Percentiles rank a stretch among this genome's conserved stretches.
phyloP scores from a whole-genome alignment of 305 asterid genomes.

The Fraxinus floribunda region DNA sequence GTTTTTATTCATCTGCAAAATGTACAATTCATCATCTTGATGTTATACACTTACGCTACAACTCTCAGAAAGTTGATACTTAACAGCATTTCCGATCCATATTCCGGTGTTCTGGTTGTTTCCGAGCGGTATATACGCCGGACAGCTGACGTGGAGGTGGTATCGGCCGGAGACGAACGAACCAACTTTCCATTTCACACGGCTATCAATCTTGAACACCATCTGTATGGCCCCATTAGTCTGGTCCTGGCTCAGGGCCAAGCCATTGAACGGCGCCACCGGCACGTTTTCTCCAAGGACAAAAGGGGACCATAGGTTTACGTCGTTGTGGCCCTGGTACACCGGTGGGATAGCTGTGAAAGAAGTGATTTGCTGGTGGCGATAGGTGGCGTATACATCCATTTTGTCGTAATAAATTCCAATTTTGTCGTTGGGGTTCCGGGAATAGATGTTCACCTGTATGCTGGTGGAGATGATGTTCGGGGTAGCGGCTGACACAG shows the following conservation, averaged over 20 bases:
- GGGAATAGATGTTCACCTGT: constrained; percentile 47
- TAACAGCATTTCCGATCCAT: constrained; percentile 43
- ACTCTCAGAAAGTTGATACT: constrained; percentile 56
- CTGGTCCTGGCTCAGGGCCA: constrained; percentile 44
- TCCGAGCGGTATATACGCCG: constrained; percentile 50
- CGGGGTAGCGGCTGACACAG: neutral
- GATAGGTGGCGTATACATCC: constrained; percentile 51
- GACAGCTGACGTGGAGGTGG: constrained; percentile 59
- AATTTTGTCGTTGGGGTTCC: constrained; percentile 50
- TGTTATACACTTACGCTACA: constrained; percentile 50
- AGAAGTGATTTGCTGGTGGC: constrained; percentile 60
- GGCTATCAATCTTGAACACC: constrained; percentile 47
- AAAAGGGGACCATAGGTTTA: constrained; percentile 68
- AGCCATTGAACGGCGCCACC: constrained; percentile 65
- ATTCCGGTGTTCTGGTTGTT: constrained; percentile 37
- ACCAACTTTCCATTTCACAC: constrained; percentile 62
- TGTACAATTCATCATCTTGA: constrained; percentile 27
- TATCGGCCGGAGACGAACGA: constrained; percentile 49
- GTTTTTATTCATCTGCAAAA: constrained; percentile 23
- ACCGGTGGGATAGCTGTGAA: constrained; percentile 50
- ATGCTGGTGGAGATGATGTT: neutral
- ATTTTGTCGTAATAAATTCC: constrained; percentile 60
- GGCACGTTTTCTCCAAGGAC: constrained; percentile 57
- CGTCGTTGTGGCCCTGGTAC: constrained; percentile 65
- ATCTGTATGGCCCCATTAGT: constrained; percentile 41